Evolutionary conservation across 352 stramenopile genomes (phyloP), one percentile per base, ranked within the genome.

Genomic region (Pythium brachiatum): DNA sequence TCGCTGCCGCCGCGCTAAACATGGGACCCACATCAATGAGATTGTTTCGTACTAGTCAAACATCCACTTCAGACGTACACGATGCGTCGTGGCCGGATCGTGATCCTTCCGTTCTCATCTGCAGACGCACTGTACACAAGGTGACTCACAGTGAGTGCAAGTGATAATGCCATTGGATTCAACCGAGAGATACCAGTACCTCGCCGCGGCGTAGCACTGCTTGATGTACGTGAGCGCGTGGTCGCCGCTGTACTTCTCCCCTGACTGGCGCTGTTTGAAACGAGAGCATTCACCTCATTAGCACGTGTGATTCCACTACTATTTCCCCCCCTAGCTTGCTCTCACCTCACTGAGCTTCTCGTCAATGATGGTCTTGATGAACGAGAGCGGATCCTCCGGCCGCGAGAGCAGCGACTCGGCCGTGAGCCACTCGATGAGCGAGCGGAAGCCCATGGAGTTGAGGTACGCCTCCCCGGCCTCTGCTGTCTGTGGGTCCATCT

Each of bases 401-500:
- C 88, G 76, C 18, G 84, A 87, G 29, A 96, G 58, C 53, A 97
- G 74, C 27, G 85, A 76, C 54, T 97, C 90, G 1, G 90, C 90
- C 26, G 89, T 97, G 68, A 97, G 69, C 85, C 87, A 97, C 71
- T 97, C 90, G 62, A 96, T 92, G 44, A 97, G 76, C 47, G 87
- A 93, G 51, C 89, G 90, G 62, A 96, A 97, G 57, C 90, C 88
- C 61, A 95, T 89, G 16, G 73, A 75, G 54, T 92, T 90, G 63
- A 97, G 78, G 64, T 97, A 97, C 51, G 83, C 76, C 66, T 94
- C 86, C 0, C 84, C 84, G 9, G 82, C 82, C 60, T 93, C 86
- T 12, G 83, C 83, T 12, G 81, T 92, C 70, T 92, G 83, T 43
- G 77, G 72, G 51, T 92, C 79, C 83, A 92, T 74, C 15, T 0